Evolutionary conservation across 1,139 yeast genomes (phyloP), one percentile per base, ranked within the genome.

Genomic region (Pichia cactophila): DNA sequence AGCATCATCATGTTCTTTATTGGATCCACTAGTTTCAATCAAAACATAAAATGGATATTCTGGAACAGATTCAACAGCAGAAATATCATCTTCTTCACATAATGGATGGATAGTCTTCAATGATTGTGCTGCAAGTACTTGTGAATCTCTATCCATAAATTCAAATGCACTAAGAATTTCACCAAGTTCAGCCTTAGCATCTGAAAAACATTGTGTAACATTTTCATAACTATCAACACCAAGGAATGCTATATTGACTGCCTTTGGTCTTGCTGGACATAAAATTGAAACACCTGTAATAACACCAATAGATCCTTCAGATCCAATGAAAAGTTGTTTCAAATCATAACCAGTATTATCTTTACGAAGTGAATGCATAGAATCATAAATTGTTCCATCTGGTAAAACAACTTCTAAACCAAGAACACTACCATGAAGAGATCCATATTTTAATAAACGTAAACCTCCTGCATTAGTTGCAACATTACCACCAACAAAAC

Each of bases 401-500:
- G 97, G 87, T 58, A 90, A 71, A 10, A 90, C 97, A 10, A 82
- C 96, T 68, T 90, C 97, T 50, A 90, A 70, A 1, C 98, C 98
- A 44, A 92, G 73, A 0, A 90, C 96, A 33, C 87, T 72, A 11
- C 98, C 98, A 61, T 90, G 98, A 54, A 90, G 75, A 8, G 96
- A 87, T 1, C 97, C 97, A 63, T 89, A 90, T 59, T 96, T 77
- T 58, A 90, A 71, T 52, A 90, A 72, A 62, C 97, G 76, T 59
- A 90, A 74, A 0, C 98, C 98, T 61, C 98, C 97, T 6, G 98
- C 97, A 64, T 90, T 90, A 20, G 97, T 89, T 7, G 97, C 96
- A 40, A 88, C 95, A 51, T 83, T 87, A 54, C 97, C 98, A 56
- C 97, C 97, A 55, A 90, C 84, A 59, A 88, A 95, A 66, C 98